Evolutionary conservation across 768 basidiomycete genomes (phyloP).

Genomic region (Amyloporia xantha): DNA sequence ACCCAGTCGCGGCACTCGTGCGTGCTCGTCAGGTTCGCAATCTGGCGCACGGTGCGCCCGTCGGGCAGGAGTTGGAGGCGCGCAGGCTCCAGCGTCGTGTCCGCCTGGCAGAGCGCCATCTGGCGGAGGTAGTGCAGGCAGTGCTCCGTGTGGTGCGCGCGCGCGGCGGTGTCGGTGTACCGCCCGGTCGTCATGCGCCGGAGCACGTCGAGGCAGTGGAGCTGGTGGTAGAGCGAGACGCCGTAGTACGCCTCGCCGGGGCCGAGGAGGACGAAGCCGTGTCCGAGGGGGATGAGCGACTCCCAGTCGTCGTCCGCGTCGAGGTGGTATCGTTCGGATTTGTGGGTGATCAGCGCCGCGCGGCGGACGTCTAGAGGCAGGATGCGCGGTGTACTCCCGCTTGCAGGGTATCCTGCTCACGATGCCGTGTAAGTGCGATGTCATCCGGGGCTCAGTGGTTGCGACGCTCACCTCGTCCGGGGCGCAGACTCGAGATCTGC

Average conservation of each 20-base stretch:
- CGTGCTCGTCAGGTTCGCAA: constrained; percentile 10
- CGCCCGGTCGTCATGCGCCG: constrained; percentile 10
- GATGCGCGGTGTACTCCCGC: neutral
- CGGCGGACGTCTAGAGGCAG: neutral
- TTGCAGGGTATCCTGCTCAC: neutral
- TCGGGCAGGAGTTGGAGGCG: constrained; percentile 7
- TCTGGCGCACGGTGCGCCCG: constrained; percentile 8
- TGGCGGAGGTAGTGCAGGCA: constrained; percentile 24
- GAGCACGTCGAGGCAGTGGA: constrained; percentile 24
- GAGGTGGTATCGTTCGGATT: constrained; percentile 22
- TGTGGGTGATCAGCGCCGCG: neutral
- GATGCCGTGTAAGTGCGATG: neutral
- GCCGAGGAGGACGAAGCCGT: constrained; percentile 6
- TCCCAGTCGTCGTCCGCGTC: constrained; percentile 31
- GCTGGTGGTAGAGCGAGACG: constrained; percentile 22
- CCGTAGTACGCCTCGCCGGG: constrained; percentile 11
- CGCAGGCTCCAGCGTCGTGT: constrained; percentile 23
- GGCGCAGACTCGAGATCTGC: neutral
- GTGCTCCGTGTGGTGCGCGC: constrained; percentile 18
- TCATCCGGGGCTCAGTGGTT: no score
- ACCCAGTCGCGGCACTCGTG: constrained; percentile 17
- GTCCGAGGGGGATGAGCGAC: constrained; percentile 19
- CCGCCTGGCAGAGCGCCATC: constrained; percentile 21
- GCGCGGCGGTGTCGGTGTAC: constrained; percentile 10
- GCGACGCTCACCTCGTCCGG: neutral